phyloP scores from a whole-genome alignment of 2,329 filamentous ascomycete species.

The Diaporthe amygdali region DNA sequence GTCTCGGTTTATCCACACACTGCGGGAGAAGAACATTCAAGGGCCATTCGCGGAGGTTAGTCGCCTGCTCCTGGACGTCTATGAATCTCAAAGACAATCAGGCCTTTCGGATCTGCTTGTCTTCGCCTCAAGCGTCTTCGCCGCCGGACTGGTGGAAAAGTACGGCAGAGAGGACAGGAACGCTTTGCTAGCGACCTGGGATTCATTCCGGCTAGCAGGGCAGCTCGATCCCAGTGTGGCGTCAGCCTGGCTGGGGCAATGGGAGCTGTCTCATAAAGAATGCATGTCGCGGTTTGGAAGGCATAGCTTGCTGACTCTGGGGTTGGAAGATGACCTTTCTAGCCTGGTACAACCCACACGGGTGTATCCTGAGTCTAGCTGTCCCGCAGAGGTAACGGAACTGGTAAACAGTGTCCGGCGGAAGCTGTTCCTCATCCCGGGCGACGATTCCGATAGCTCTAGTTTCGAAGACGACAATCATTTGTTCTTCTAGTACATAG shows the following conservation, averaged over 20 bases:
- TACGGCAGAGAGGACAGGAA: neutral
- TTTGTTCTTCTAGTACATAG: neutral
- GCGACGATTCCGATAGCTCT: neutral
- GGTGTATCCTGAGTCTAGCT: neutral
- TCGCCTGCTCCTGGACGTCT: neutral
- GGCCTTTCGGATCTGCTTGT: neutral
- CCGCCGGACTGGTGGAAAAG: neutral
- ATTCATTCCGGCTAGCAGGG: neutral
- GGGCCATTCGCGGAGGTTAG: neutral
- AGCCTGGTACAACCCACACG: neutral
- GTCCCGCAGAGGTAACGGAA: neutral
- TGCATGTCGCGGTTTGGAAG: neutral
- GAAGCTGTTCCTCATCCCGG: neutral
- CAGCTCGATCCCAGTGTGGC: neutral
- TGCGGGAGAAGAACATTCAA: neutral
- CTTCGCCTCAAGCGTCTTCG: neutral
- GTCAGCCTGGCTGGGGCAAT: neutral
- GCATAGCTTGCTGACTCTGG: neutral
- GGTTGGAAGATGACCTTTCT: neutral
- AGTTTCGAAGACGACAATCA: neutral
- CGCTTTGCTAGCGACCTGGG: neutral
- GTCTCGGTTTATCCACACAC: neutral
- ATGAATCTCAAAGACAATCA: neutral
- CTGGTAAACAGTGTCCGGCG: neutral
- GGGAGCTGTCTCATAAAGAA: neutral